Percentiles rank a stretch among this genome's conserved stretches.
phyloP scores from a whole-genome alignment of 805 yeast genomes.

The Kregervanrija fluxuum region DNA sequence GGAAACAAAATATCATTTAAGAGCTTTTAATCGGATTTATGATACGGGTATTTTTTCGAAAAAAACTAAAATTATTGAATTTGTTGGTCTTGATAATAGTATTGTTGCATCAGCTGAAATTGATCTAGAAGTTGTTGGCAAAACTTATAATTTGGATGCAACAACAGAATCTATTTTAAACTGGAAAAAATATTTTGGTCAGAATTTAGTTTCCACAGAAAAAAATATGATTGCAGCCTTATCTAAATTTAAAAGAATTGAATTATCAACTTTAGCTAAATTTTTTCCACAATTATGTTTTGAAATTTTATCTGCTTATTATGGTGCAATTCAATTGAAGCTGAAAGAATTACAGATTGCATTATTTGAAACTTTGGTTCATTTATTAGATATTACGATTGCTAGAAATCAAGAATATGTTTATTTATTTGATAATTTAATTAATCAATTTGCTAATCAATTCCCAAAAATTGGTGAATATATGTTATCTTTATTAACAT shows the following conservation, averaged over 20 bases:
- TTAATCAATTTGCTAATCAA: constrained; percentile 25
- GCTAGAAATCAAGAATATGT: constrained; percentile 62
- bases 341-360: constrained; percentile 25
- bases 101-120: constrained; percentile 41
- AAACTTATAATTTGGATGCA: constrained; percentile 49
- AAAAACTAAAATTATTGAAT: constrained; percentile 37
- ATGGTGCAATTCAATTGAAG: constrained; percentile 15
- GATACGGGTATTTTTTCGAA: constrained; percentile 30
- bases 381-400: constrained; percentile 52
- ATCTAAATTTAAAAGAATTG: constrained; percentile 44
- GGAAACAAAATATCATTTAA: constrained; percentile 40
- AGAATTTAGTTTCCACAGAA: constrained; percentile 30
- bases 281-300: constrained; percentile 52
- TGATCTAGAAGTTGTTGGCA: constrained; percentile 63
- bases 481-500: constrained; percentile 39
- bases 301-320: constrained; percentile 28
- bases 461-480: constrained; percentile 47
- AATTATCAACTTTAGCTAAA: constrained; percentile 47
- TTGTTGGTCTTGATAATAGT: constrained; percentile 34
- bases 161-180: constrained; percentile 47
- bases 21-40: constrained; percentile 20
- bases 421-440: constrained; percentile 46
- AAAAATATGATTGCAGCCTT: constrained; percentile 42
- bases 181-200: constrained; percentile 42
- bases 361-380: constrained; percentile 49